phyloP scores from a whole-genome alignment of 495 filamentous ascomycete genomes.

The Xylaria nigripes region DNA sequence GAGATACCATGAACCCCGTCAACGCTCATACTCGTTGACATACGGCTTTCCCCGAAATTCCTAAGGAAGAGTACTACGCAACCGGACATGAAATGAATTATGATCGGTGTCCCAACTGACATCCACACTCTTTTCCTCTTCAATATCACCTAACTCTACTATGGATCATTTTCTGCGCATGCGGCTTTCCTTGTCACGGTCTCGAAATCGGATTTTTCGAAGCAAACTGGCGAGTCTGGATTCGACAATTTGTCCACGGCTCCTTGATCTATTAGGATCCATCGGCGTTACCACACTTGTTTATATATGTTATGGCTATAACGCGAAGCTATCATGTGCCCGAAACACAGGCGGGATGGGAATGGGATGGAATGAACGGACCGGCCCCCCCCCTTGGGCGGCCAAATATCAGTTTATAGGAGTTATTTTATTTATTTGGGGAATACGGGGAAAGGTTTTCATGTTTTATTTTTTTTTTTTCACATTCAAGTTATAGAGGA shows the following conservation, averaged over 20 bases:
- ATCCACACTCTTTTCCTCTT: not conserved
- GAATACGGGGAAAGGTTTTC: no score
- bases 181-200: not conserved
- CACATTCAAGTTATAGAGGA: no score
- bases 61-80: not conserved
- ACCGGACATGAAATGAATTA: not conserved
- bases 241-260: not conserved
- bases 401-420: no score
- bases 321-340: no score
- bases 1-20: not conserved
- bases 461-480: no score
- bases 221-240: not conserved
- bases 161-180: not conserved
- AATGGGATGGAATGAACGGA: no score
- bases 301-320: no score
- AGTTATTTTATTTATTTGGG: no score
- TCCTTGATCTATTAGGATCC: not conserved
- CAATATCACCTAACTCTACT: not conserved
- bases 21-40: not conserved
- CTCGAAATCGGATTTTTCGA: not conserved
- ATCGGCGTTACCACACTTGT: no score
- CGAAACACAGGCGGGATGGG: no score
- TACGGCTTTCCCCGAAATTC: not conserved
- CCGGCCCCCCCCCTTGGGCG: no score
- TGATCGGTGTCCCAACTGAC: not conserved